A percentile compares a stretch with the other conserved stretches of the same genome.
Evolutionary conservation across 371 early-diverging fungal genomes (phyloP).

Genomic region (Choanephora cucurbitarum): DNA sequence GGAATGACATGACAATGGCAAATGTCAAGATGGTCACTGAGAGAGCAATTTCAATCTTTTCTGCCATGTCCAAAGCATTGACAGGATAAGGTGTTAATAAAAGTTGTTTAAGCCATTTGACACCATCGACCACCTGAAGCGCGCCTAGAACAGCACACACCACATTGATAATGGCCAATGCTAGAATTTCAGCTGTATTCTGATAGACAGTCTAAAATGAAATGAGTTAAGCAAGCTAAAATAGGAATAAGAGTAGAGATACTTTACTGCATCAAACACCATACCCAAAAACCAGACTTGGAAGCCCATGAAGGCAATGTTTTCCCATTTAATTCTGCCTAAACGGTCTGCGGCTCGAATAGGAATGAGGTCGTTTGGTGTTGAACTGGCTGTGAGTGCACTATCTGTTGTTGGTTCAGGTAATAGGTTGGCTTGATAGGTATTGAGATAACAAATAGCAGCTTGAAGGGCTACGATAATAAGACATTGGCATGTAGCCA

Average conservation of each 20-base stretch:
- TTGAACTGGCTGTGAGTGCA: conserved; percentile 9
- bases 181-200: conserved; percentile 45
- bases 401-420: conserved; percentile 12
- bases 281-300: conserved; percentile 32
- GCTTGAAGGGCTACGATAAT: conserved; percentile 26
- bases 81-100: conserved; percentile 19
- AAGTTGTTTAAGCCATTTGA: conserved; percentile 39
- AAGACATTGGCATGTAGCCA: conserved; percentile 25
- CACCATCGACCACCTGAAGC: conserved; percentile 47
- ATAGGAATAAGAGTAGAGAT: neutral
- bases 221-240: conserved; percentile 1
- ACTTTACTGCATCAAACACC: conserved; percentile 50
- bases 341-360: conserved; percentile 22
- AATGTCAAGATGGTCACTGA: conserved; percentile 29
- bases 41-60: conserved; percentile 34
- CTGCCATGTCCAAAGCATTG: conserved; percentile 23
- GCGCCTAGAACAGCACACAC: conserved; percentile 50
- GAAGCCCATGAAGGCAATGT: conserved; percentile 34
- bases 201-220: conserved; percentile 44
- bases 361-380: conserved; percentile 8
- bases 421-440: conserved; percentile 18
- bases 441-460: conserved; percentile 24
- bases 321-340: conserved; percentile 33
- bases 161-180: conserved; percentile 40
- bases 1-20: conserved; percentile 31